These are phyloP conservation scores for Lepiota brunneoincarnata DNA, from an alignment of 768 basidiomycete species.

Conservation along the genomic window DNA sequence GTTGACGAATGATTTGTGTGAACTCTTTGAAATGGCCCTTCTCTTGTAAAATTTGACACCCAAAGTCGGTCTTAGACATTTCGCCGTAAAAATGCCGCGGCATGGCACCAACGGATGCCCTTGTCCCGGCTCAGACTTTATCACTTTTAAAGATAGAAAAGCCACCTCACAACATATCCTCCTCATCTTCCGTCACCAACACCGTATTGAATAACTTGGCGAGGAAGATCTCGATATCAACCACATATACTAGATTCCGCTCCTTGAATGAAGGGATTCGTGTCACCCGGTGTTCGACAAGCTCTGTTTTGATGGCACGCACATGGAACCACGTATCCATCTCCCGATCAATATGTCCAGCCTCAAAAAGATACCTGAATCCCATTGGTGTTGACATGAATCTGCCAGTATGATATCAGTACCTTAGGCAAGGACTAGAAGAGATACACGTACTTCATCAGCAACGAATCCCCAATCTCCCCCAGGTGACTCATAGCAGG, in stretches of 20 bases:
- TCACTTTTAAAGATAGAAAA: not conserved
- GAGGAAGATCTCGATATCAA: constrained; percentile 91
- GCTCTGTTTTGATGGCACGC: constrained; percentile 21
- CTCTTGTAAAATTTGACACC: constrained; percentile 86
- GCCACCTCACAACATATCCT: constrained; percentile 49
- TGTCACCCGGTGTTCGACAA: not conserved
- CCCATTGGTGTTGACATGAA: constrained; percentile 95
- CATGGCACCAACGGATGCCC: constrained; percentile 82
- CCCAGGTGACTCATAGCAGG: constrained; percentile 96
- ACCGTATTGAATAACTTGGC: constrained; percentile 69
- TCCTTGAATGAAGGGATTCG: constrained; percentile 52
- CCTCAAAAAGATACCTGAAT: constrained; percentile 88
- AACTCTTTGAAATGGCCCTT: constrained; percentile 92
- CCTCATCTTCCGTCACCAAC: constrained; percentile 59
- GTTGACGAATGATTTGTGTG: constrained; percentile 83
- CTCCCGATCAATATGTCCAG: constrained; percentile 90
- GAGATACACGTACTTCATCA: constrained; percentile 67
- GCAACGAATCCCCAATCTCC: constrained; percentile 82
- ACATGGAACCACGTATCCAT: constrained; percentile 98
- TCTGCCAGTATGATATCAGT: constrained; percentile 35
- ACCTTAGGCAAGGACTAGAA: not conserved
- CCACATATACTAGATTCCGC: constrained; percentile 89
- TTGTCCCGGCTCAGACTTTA: constrained; percentile 21
- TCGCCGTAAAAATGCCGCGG: constrained; percentile 98
- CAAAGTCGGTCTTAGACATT: constrained; percentile 94